phyloP scores from a whole-genome alignment of 192 early-diverging fungal species.

The Mortierella antarctica region DNA sequence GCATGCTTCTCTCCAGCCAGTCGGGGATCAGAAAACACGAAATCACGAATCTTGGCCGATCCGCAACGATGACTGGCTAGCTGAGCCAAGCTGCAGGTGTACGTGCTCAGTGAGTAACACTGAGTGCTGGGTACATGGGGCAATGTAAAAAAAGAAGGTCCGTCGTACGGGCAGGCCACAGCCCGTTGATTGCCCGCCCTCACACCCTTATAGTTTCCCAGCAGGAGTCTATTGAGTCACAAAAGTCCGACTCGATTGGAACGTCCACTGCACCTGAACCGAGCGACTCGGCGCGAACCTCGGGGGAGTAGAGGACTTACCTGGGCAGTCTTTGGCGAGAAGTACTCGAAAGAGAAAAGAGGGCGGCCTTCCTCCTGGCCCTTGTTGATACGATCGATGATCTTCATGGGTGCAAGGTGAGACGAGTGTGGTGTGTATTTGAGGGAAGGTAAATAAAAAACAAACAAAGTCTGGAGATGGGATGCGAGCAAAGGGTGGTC shows the following conservation, averaged over 20 bases:
- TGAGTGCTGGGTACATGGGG: too few species aligned
- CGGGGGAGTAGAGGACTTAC: slow-evolving; percentile 32
- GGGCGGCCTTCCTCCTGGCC: slow-evolving; percentile 75
- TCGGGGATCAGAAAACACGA: too few species aligned
- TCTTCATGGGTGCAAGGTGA: slow-evolving; percentile 63
- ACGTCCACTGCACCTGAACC: not conserved
- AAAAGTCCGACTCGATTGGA: not conserved
- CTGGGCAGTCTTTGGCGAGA: slow-evolving; percentile 94
- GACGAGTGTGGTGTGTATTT: not conserved
- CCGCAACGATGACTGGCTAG: too few species aligned
- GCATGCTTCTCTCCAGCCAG: too few species aligned
- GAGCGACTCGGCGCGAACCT: not conserved
- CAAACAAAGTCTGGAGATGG: not conserved
- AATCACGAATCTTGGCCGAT: too few species aligned
- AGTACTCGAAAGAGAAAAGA: slow-evolving; percentile 96
- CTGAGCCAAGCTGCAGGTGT: too few species aligned
- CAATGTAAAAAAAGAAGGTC: too few species aligned
- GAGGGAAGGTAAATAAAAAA: slow-evolving; percentile 3
- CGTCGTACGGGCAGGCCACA: too few species aligned
- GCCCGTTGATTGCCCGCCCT: too few species aligned
- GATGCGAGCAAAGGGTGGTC: not conserved
- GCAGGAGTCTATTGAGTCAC: too few species aligned
- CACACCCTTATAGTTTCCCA: too few species aligned
- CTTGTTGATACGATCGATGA: slow-evolving; percentile 79
- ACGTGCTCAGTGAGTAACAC: too few species aligned